Evolutionary conservation across 2,329 filamentous ascomycete species (phyloP).

Genomic region (Cercospora sp.): DNA sequence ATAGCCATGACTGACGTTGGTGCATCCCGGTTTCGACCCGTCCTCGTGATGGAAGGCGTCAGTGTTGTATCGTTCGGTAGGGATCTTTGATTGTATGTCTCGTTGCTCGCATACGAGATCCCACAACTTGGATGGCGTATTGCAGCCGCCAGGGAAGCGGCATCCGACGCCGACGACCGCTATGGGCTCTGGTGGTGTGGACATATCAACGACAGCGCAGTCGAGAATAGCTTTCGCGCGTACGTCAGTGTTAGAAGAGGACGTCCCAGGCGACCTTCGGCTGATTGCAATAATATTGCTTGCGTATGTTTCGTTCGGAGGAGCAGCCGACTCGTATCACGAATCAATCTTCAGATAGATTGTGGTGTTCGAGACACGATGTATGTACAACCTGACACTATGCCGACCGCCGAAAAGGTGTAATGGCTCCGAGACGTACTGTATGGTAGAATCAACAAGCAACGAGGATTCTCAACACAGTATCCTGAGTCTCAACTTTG

Average conservation of each 20-base stretch:
- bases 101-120: conserved; percentile 14
- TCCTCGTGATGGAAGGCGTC: conserved; percentile 22
- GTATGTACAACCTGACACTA: too few species aligned
- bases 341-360: too few species aligned
- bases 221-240: background rate
- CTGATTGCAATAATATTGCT: conserved; percentile 5
- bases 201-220: background rate
- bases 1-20: conserved; percentile 29
- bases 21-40: conserved; percentile 14
- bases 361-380: too few species aligned
- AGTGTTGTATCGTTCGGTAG: conserved; percentile 27
- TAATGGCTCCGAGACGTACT: too few species aligned
- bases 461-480: too few species aligned
- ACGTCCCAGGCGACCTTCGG: background rate
- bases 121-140: conserved; percentile 21
- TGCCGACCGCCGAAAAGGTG: too few species aligned
- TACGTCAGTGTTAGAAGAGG: background rate
- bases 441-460: too few species aligned
- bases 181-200: conserved; percentile 38
- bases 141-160: conserved; percentile 31
- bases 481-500: too few species aligned
- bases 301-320: background rate
- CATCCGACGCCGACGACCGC: conserved; percentile 50
- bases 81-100: conserved; percentile 17
- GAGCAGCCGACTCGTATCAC: too few species aligned